Percentiles rank a stretch among this genome's conserved stretches.
Conservation (phyloP, 192 early-diverging fungal genomes). For the Coemansia sp. region DNA sequence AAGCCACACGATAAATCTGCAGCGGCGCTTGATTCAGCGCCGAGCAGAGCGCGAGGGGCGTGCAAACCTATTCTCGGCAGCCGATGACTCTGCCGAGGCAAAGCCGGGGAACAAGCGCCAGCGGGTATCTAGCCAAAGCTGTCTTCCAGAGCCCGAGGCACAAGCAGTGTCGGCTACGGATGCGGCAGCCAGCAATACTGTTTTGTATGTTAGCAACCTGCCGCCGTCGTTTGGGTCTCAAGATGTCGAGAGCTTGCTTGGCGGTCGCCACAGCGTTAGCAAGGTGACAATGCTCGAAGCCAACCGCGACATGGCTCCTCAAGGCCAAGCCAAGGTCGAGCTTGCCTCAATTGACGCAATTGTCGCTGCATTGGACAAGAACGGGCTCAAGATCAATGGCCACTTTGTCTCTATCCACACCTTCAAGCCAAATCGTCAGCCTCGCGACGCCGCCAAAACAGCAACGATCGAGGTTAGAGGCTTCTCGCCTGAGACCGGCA, state of each 20-base stretch:
- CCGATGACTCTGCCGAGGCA: neutral
- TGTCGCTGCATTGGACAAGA: slow-evolving; percentile 39
- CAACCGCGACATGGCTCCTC: slow-evolving; percentile 16
- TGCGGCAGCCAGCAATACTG: neutral
- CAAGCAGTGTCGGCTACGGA: neutral
- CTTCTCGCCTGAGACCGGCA: slow-evolving; percentile 34
- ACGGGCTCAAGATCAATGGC: slow-evolving; percentile 17
- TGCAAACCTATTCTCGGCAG: neutral
- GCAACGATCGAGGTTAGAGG: slow-evolving; percentile 27
- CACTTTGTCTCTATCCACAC: slow-evolving; percentile 33
- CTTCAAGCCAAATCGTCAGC: slow-evolving; percentile 20
- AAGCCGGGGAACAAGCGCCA: neutral
- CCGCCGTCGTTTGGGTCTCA: slow-evolving; percentile 8
- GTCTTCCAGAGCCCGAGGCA: neutral
- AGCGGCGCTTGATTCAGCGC: slow-evolving; percentile 21
- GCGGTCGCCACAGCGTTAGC: slow-evolving; percentile 5
- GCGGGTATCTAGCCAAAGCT: neutral
- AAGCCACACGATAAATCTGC: slow-evolving; percentile 15
- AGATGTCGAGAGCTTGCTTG: slow-evolving; percentile 21
- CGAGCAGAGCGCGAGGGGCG: slow-evolving; percentile 12
- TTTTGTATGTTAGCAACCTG: slow-evolving; percentile 31
- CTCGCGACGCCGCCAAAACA: neutral
- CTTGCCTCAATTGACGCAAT: slow-evolving; percentile 16
- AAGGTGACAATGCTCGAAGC: slow-evolving; percentile 13
- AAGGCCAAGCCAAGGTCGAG: slow-evolving; percentile 28